phyloP scores from a whole-genome alignment of 352 stramenopile species.

The Stephanocyclus meneghinianus region DNA sequence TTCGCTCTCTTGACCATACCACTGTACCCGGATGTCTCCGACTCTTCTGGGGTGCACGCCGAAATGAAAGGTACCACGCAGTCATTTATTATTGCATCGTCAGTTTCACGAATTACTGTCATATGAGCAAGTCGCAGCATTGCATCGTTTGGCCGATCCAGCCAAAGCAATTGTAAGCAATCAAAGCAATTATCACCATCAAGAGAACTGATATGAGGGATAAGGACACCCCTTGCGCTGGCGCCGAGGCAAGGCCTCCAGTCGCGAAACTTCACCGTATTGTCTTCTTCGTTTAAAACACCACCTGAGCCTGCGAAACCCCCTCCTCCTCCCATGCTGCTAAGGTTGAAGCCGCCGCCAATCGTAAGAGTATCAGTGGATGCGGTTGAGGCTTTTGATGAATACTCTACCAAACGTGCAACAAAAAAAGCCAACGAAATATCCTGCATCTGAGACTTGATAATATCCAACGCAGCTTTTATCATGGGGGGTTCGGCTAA shows the following conservation, averaged over 20 bases:
- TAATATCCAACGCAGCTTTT: conserved; percentile 89
- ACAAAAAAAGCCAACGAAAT: conserved; percentile 88
- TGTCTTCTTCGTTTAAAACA: conserved; percentile 33
- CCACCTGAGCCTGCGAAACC: conserved; percentile 63
- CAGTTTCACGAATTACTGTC: conserved; percentile 4
- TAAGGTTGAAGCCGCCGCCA: conserved; percentile 45
- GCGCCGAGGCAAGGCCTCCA: conserved; percentile 61
- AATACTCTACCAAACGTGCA: conserved; percentile 86
- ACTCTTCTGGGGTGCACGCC: background rate
- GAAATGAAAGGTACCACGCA: conserved; percentile 15
- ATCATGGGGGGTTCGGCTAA: conserved; percentile 89
- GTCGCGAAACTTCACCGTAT: conserved; percentile 56
- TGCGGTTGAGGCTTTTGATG: conserved; percentile 11
- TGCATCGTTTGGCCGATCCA: conserved; percentile 62
- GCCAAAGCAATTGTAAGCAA: conserved; percentile 69
- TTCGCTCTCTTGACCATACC: conserved; percentile 62
- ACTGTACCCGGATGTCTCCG: conserved; percentile 2
- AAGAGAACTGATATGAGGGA: conserved; percentile 27
- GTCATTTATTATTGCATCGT: conserved; percentile 9
- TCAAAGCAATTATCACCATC: conserved; percentile 58
- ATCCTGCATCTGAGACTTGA: conserved; percentile 87
- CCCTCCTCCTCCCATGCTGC: conserved; percentile 70
- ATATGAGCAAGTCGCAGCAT: conserved; percentile 50
- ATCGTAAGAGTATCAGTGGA: conserved; percentile 46
- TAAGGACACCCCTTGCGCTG: conserved; percentile 55